phyloP scores from a whole-genome alignment of 441 rosid species.

The Bocquillonia castaneifolia region DNA sequence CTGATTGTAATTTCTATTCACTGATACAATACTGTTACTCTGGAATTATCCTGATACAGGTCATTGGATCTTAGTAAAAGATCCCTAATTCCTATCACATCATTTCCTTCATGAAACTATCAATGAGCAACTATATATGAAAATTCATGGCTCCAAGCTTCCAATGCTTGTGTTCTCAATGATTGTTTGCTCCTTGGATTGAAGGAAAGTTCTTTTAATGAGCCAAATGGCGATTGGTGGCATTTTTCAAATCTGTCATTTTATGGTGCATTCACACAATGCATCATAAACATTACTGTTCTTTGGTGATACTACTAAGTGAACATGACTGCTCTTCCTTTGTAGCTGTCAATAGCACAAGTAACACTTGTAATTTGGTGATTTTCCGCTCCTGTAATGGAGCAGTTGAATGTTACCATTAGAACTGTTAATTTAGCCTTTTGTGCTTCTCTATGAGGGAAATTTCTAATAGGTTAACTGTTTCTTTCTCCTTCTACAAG shows the following conservation, averaged over 20 bases:
- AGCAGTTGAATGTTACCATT: neutral
- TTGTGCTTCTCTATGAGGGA: neutral
- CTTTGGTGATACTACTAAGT: neutral
- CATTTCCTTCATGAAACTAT: neutral
- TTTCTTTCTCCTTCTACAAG: neutral
- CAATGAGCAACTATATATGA: neutral
- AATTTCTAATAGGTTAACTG: neutral
- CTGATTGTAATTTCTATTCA: no score
- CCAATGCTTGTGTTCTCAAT: neutral
- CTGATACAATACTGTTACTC: no score
- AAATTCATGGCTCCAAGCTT: neutral
- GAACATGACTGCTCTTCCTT: neutral
- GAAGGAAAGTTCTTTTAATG: neutral
- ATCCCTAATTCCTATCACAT: neutral
- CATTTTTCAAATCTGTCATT: neutral
- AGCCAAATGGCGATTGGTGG: neutral
- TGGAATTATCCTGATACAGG: no score
- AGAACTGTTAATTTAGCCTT: neutral
- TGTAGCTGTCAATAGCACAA: neutral
- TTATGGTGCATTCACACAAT: neutral
- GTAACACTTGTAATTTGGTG: neutral
- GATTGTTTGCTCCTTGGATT: neutral
- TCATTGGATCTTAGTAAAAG: no score
- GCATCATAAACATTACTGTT: no score
- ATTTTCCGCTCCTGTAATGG: neutral